Evolutionary conservation across 2,329 filamentous ascomycete species (phyloP).

Genomic region (Neonectria faginata): DNA sequence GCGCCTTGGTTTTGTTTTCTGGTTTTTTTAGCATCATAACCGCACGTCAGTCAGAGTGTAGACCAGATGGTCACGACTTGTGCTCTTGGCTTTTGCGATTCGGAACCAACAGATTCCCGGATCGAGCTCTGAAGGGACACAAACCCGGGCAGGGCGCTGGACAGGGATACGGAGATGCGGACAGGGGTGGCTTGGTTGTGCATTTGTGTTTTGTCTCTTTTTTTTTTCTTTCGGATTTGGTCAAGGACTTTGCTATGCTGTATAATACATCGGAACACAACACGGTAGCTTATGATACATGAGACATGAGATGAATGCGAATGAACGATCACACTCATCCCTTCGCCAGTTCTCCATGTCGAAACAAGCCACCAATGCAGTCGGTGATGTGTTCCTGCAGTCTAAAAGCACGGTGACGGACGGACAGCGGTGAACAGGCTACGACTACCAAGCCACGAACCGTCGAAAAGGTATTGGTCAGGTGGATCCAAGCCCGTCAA

Average conservation of each 20-base stretch:
- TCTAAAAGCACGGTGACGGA: background rate
- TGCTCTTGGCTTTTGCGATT: background rate
- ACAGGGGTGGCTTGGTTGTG: background rate
- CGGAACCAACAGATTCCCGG: background rate
- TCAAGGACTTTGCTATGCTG: background rate
- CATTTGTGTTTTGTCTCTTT: background rate
- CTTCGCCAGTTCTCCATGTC: conserved; percentile 1
- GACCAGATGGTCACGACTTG: background rate
- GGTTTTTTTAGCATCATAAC: background rate
- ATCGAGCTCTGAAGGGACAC: background rate
- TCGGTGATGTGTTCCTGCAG: conserved; percentile 4
- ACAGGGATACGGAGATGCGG: background rate
- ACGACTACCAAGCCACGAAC: conserved; percentile 33
- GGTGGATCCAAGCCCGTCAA: conserved; percentile 15
- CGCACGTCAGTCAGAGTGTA: background rate
- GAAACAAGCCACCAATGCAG: conserved; percentile 6
- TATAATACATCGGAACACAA: background rate
- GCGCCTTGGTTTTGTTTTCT: background rate
- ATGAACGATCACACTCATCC: background rate
- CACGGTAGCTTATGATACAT: background rate
- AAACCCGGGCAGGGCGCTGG: background rate
- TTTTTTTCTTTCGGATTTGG: background rate
- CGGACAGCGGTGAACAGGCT: background rate
- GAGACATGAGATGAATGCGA: background rate
- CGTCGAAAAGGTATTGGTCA: conserved; percentile 42